Evolutionary conservation across 1,139 yeast species (phyloP), one percentile per base, ranked within the genome.

Genomic region (Wickerhamomyces sp.): DNA sequence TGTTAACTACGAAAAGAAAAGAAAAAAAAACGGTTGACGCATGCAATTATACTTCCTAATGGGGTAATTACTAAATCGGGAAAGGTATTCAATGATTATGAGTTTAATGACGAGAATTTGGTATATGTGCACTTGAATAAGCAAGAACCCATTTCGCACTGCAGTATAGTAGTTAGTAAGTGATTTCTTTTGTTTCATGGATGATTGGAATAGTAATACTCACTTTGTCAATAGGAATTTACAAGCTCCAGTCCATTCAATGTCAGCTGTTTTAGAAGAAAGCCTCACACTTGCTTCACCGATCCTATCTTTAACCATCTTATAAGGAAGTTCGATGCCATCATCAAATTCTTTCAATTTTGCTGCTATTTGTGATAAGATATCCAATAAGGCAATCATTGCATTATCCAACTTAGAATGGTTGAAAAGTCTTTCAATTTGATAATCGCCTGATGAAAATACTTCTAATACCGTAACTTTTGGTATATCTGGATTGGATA

Each of bases 201-300:
- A 13, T 23, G 16, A n/a, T 23, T n/a, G 15, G 5, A 6, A 6
- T 13, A 4, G 16, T 6, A 13, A n/a, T 18, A 32, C 38, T 24
- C 19, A 22, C 30, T 89, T 76, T 1, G 93, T 85, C 33, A 91
- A 62, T 14, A 89, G 65, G 51, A 78, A 82, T 52, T 84, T 82
- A 59, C 96, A 89, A 1, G 95, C 89, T 23, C 78, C 75, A 0
- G 96, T 87, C 98, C 98, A 91, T 42, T 83, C 87, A 29, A 78
- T 75, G 52, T 81, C 82, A 1, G 80, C 72, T 2, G 71, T 61
- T 37, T 68, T 65, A 10, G 86, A 72, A 3, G 87, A 76, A 2
- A 87, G 72, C 35, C 81, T 65, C 13, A 91, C 82, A 39, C 87
- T 77, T 40, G 77, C 73, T 0, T 86, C 89, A 1, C 95, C 95